A percentile compares a stretch with the other conserved stretches of the same genome.
phyloP scores from a whole-genome alignment of 352 stramenopile species.

The Peronospora tabacina region DNA sequence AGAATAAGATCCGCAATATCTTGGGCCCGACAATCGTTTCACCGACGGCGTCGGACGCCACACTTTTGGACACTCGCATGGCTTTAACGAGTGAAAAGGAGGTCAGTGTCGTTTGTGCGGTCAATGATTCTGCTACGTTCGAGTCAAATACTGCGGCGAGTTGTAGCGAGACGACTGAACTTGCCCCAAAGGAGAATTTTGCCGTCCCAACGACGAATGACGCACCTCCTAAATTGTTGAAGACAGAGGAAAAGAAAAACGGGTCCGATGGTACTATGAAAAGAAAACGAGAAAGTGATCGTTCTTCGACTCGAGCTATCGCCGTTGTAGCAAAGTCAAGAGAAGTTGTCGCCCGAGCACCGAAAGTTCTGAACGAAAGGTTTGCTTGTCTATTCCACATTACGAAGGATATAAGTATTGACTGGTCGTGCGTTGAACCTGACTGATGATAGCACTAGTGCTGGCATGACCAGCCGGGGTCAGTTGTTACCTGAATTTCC shows the following conservation, averaged over 20 bases:
- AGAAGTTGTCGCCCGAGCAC: constrained; percentile 42
- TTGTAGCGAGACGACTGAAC: constrained; percentile 7
- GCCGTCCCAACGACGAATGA: constrained; percentile 5
- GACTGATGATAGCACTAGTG: constrained; percentile 10
- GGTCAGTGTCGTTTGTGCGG: constrained; percentile 19
- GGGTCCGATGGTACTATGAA: constrained; percentile 32
- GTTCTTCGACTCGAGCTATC: constrained; percentile 9
- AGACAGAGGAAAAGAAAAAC: constrained; percentile 32
- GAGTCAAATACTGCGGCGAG: constrained; percentile 5
- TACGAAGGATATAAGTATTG: constrained; percentile 2
- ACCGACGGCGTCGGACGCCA: constrained; percentile 41
- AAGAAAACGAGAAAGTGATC: constrained; percentile 57
- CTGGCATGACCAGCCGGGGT: constrained; percentile 14
- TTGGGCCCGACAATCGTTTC: constrained; percentile 48
- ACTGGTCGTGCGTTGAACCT: constrained; percentile 9
- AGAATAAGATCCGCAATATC: constrained; percentile 81
- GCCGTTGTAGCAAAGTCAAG: constrained; percentile 38
- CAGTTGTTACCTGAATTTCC: constrained; percentile 52
- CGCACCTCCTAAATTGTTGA: constrained; percentile 9
- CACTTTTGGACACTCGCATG: constrained; percentile 54
- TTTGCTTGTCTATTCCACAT: constrained; percentile 13
- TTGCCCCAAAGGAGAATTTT: constrained; percentile 9
- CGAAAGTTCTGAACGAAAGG: constrained; percentile 55
- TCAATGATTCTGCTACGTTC: constrained; percentile 17
- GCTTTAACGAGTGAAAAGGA: constrained; percentile 23